These are phyloP conservation scores for Stramenopiles sp. DNA, from an alignment of 352 stramenopile genomes.

Conservation along the genomic window DNA sequence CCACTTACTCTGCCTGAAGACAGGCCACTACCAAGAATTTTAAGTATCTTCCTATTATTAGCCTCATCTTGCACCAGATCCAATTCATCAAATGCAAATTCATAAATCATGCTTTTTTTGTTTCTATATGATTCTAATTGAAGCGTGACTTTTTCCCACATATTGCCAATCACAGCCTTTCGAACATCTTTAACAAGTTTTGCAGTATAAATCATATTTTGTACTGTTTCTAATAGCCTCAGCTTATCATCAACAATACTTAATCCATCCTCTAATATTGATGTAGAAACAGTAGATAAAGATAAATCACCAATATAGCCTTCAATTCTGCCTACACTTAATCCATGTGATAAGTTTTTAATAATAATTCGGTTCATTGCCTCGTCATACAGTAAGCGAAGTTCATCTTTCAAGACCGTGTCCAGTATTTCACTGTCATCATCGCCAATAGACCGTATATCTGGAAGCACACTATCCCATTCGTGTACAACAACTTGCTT, in stretches of 20 bases:
- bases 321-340: background rate
- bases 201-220: constrained; percentile 5
- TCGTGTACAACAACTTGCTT: background rate
- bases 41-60: background rate
- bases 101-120: background rate
- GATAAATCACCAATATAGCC: background rate
- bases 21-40: background rate
- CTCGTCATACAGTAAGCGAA: background rate
- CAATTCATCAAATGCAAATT: background rate
- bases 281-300: background rate
- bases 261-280: background rate
- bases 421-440: background rate
- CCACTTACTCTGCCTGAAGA: background rate
- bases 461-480: background rate
- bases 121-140: background rate
- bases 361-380: background rate
- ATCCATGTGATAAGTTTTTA: background rate
- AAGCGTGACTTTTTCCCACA: background rate
- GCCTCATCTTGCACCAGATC: background rate
- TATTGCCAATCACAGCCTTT: background rate
- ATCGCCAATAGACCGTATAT: background rate
- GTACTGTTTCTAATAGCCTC: background rate
- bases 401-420: background rate
- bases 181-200: background rate
- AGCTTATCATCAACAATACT: background rate